Conservation (phyloP, 2,329 filamentous ascomycete genomes). For the Volutella citrinella region DNA sequence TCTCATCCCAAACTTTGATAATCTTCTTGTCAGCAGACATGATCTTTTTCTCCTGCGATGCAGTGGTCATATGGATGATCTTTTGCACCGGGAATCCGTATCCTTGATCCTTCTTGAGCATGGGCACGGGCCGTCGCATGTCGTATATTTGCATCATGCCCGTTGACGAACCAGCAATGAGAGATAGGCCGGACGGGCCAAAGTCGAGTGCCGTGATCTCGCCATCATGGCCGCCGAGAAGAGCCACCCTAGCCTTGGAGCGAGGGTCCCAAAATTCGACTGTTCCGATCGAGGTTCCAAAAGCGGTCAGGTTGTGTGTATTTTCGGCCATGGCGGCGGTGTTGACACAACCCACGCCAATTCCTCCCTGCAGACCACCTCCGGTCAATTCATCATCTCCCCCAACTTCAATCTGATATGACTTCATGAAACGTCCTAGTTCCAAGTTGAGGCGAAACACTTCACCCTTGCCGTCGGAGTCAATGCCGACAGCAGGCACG, state of each 20-base stretch:
- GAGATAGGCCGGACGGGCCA: constrained; percentile 74
- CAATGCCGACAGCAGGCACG: constrained; percentile 83
- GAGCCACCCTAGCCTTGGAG: constrained; percentile 75
- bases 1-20: constrained; percentile 93
- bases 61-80: constrained; percentile 67
- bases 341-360: constrained; percentile 83
- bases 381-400: constrained; percentile 72
- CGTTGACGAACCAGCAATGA: constrained; percentile 83
- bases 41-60: constrained; percentile 79
- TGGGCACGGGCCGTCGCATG: constrained; percentile 78
- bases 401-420: constrained; percentile 87
- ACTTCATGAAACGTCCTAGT: constrained; percentile 88
- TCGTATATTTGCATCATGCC: constrained; percentile 92
- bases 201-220: constrained; percentile 89
- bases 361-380: constrained; percentile 79
- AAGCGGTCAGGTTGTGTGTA: constrained; percentile 86
- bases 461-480: constrained; percentile 81
- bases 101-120: constrained; percentile 91
- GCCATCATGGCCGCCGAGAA: constrained; percentile 65
- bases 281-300: constrained; percentile 91
- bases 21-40: constrained; percentile 91
- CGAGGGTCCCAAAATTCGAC: constrained; percentile 96
- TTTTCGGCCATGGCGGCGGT: constrained; percentile 81
- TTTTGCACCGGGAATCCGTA: constrained; percentile 92
- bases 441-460: constrained; percentile 93